Evolutionary conservation across 2,329 filamentous ascomycete genomes (phyloP).

Genomic region (Onygena corvina): DNA sequence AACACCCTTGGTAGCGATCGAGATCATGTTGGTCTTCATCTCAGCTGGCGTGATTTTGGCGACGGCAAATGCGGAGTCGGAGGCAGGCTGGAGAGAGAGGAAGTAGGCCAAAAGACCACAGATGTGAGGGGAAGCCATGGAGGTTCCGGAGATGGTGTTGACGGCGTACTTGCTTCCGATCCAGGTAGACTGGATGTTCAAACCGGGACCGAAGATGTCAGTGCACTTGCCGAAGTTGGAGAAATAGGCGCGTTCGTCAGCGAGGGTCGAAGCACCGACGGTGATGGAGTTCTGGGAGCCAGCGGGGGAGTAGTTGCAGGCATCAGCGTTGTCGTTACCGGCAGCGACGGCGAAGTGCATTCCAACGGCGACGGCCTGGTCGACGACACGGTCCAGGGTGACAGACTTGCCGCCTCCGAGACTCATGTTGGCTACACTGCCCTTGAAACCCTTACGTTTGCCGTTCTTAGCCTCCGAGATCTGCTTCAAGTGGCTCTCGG

Average conservation of each 20-base stretch:
- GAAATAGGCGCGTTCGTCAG: constrained; percentile 97
- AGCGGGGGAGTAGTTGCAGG: constrained; percentile 98
- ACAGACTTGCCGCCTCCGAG: constrained; percentile 94
- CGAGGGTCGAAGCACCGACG: constrained; percentile 84
- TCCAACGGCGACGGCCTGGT: constrained; percentile 81
- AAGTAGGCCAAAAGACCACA: constrained; percentile 95
- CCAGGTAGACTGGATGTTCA: constrained; percentile 97
- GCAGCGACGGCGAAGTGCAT: constrained; percentile 97
- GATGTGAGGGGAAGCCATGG: constrained; percentile 97
- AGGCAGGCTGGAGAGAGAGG: constrained; percentile 83
- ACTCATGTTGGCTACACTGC: constrained; percentile 98
- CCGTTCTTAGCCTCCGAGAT: constrained; percentile 68
- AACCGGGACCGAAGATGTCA: constrained; percentile 94
- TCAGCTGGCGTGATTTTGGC: constrained; percentile 82
- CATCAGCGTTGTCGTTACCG: constrained; percentile 97
- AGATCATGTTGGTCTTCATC: constrained; percentile 80
- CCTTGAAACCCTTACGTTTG: constrained; percentile 95
- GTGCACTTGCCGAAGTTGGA: constrained; percentile 99
- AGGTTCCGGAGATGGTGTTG: constrained; percentile 99
- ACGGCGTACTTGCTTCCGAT: constrained; percentile 89
- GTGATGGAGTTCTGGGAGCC: constrained; percentile 85
- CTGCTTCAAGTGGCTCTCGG: constrained; percentile 63
- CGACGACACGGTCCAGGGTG: constrained; percentile 81
- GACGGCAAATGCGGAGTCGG: constrained; percentile 83
- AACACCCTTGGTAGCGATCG: constrained; percentile 64